Evolutionary conservation across 2,329 filamentous ascomycete species (phyloP).

Genomic region (Calonectria pauciramosa): DNA sequence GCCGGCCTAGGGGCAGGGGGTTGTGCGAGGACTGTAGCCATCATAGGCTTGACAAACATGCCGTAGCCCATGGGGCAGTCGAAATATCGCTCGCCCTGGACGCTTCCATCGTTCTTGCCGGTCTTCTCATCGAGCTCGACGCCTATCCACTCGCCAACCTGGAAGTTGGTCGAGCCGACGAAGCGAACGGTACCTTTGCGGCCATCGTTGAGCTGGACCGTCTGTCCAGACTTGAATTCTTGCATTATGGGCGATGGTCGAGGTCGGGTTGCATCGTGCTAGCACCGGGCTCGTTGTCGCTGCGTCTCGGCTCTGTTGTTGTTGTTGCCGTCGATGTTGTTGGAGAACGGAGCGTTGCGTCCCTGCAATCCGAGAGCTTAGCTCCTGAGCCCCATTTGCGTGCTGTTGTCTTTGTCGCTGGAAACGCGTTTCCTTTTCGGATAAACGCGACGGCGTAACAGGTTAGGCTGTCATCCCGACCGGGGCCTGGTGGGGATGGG

Average conservation of each 20-base stretch:
- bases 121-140: slow-evolving; percentile 85
- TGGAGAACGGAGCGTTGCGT: slow-evolving; percentile 17
- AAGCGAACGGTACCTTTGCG: slow-evolving; percentile 85
- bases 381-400: slow-evolving; percentile 37
- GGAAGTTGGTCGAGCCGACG: slow-evolving; percentile 83
- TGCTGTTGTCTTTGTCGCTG: slow-evolving; percentile 9
- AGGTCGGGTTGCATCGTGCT: slow-evolving; percentile 51
- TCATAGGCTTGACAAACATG: slow-evolving; percentile 87
- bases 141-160: slow-evolving; percentile 88
- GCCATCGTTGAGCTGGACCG: slow-evolving; percentile 83
- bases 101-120: slow-evolving; percentile 95
- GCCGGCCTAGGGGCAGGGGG: slow-evolving; percentile 56
- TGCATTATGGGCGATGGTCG: slow-evolving; percentile 56
- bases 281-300: slow-evolving; percentile 21
- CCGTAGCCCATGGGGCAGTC: slow-evolving; percentile 81
- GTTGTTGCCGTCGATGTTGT: slow-evolving; percentile 15
- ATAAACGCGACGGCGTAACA: slow-evolving; percentile 47
- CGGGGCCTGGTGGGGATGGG: background rate
- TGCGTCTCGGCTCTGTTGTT: slow-evolving; percentile 10
- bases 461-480: slow-evolving; percentile 11
- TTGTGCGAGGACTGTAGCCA: slow-evolving; percentile 72
- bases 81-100: slow-evolving; percentile 91
- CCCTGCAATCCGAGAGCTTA: slow-evolving; percentile 18
- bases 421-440: slow-evolving; percentile 43
- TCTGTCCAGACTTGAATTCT: slow-evolving; percentile 76